These are phyloP conservation scores for Osmanthus fragrans DNA, from an alignment of 257 asterid species.

Conservation along the genomic window DNA sequence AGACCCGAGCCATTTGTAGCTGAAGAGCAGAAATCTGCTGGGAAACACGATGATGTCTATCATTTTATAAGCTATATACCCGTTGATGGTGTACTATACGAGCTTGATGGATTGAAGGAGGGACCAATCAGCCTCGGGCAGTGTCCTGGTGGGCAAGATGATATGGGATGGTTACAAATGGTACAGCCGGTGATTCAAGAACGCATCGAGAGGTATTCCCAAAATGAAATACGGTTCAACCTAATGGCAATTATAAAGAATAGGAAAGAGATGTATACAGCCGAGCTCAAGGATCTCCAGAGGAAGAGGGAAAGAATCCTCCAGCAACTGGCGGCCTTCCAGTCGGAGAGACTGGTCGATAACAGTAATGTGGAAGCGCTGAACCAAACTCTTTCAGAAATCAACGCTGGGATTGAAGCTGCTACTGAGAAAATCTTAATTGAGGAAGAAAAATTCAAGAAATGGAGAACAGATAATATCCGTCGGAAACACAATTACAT, in stretches of 20 bases:
- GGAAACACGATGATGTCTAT: constrained; percentile 90
- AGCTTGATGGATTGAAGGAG: constrained; percentile 97
- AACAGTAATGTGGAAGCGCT: constrained; percentile 61
- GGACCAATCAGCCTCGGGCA: constrained; percentile 97
- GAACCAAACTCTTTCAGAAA: constrained; percentile 56
- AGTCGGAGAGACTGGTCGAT: constrained; percentile 75
- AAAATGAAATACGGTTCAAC: constrained; percentile 87
- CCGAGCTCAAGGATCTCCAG: constrained; percentile 92
- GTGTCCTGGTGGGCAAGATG: constrained; percentile 65
- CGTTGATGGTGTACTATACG: constrained; percentile 87
- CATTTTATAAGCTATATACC: constrained; percentile 97
- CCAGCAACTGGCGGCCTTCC: constrained; percentile 72
- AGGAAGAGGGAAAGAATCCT: constrained; percentile 75
- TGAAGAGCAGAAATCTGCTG: constrained; percentile 82
- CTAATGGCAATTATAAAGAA: constrained; percentile 85
- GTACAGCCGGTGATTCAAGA: constrained; percentile 93
- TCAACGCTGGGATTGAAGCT: constrained; percentile 76
- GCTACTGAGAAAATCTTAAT: constrained; percentile 86
- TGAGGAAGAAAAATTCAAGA: constrained; percentile 98
- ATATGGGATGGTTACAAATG: constrained; percentile 74
- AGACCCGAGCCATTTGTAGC: constrained; percentile 94
- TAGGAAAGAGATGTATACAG: constrained; percentile 76
- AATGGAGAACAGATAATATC: constrained; percentile 86
- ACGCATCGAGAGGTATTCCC: constrained; percentile 82
- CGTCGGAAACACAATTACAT: constrained; percentile 91